Evolutionary conservation across 176 grass and related monocot genomes (phyloP).

Genomic region (Oryza glaberrima): DNA sequence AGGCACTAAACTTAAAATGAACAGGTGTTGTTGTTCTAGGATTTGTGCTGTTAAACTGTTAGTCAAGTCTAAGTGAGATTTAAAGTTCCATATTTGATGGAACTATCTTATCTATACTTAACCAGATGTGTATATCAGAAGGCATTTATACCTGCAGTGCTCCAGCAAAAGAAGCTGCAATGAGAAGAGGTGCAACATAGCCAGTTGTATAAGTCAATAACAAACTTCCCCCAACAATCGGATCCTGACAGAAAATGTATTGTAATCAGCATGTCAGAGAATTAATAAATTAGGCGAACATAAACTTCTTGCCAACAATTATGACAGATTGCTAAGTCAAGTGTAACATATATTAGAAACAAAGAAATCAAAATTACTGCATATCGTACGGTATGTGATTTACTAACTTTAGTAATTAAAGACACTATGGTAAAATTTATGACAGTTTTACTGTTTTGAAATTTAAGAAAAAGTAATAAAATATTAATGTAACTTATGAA

Average conservation of each 20-base stretch:
- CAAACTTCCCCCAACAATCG: conserved; percentile 83
- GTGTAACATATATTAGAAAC: not conserved
- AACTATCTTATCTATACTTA: conserved; percentile 17
- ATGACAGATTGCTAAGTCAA: not conserved
- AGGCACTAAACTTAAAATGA: conserved; percentile 32
- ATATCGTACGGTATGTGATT: not conserved
- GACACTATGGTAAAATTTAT: not conserved
- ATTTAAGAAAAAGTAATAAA: conserved; percentile 11
- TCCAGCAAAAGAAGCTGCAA: conserved; percentile 98
- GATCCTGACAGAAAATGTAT: conserved; percentile 66
- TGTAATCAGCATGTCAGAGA: conserved; percentile 15
- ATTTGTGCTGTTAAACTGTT: not conserved
- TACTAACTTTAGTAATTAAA: not conserved
- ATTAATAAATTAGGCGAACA: not conserved
- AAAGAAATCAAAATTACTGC: not conserved
- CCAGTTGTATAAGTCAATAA: conserved; percentile 94
- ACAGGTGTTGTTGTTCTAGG: not conserved
- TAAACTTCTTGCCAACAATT: not conserved
- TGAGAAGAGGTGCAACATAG: conserved; percentile 93
- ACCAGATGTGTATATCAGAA: not conserved
- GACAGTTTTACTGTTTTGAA: not conserved
- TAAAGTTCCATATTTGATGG: conserved; percentile 17
- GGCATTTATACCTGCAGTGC: conserved; percentile 69
- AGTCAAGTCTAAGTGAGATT: conserved; percentile 21
- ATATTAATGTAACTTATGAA: conserved; percentile 2